Percentiles rank a stretch among this genome's conserved stretches.
Conservation (phyloP, 495 filamentous ascomycete species). For the Darksidea phi region DNA sequence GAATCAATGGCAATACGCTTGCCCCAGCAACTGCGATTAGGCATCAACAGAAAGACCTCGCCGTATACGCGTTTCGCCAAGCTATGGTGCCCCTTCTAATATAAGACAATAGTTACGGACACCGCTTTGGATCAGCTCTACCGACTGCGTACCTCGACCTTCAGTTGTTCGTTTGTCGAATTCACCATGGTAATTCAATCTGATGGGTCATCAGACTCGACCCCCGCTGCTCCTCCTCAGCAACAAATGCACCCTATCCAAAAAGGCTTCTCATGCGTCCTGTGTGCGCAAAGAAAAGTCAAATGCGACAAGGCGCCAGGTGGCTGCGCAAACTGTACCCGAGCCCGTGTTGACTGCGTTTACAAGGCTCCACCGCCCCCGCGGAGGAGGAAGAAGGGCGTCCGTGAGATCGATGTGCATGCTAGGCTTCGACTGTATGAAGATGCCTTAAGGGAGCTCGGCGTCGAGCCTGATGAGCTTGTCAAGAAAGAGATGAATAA, state of each 20-base stretch:
- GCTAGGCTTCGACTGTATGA: slow-evolving; percentile 28
- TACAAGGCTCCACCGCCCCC: slow-evolving; percentile 32
- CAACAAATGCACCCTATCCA: background rate
- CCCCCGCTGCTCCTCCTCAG: background rate
- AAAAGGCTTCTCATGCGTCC: slow-evolving; percentile 34
- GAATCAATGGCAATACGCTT: too few relatives aligned
- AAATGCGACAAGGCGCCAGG: slow-evolving; percentile 33
- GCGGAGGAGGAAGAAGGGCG: slow-evolving; percentile 22
- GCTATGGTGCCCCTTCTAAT: too few relatives aligned
- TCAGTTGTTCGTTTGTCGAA: too few relatives aligned
- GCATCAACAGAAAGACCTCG: too few relatives aligned
- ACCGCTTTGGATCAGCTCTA: too few relatives aligned
- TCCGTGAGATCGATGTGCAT: slow-evolving; percentile 22
- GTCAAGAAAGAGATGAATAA: slow-evolving; percentile 6
- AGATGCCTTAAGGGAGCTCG: slow-evolving; percentile 24
- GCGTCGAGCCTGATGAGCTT: slow-evolving; percentile 26
- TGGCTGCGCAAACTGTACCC: slow-evolving; percentile 27
- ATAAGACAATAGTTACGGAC: too few relatives aligned
- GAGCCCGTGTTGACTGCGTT: slow-evolving; percentile 29
- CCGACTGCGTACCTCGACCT: too few relatives aligned
- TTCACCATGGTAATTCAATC: background rate
- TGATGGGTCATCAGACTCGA: background rate
- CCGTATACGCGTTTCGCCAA: too few relatives aligned
- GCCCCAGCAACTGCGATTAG: too few relatives aligned
- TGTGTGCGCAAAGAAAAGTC: slow-evolving; percentile 33